phyloP scores from a whole-genome alignment of 2,329 filamentous ascomycete genomes.

The Kalaharituber pfeilii region DNA sequence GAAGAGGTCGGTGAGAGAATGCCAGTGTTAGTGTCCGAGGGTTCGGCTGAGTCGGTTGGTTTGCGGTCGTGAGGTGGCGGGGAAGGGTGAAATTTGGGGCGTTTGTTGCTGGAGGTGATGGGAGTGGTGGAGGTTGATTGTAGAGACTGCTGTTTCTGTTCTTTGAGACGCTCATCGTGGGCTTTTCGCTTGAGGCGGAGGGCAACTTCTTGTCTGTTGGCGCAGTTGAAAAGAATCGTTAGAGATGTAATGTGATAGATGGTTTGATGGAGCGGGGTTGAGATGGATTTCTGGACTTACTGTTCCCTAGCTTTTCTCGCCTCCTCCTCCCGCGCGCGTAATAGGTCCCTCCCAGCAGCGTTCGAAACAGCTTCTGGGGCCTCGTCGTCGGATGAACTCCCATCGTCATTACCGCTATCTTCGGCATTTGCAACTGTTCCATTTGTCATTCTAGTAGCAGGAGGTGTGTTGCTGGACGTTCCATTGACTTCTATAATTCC shows the following conservation, averaged over 20 bases:
- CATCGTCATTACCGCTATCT: slow-evolving; percentile 1
- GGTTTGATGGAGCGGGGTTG: background rate
- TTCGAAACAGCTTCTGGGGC: slow-evolving; percentile 15
- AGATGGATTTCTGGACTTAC: slow-evolving; percentile 5
- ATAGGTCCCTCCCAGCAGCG: slow-evolving; percentile 7
- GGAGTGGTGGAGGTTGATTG: background rate
- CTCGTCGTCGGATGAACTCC: slow-evolving; percentile 13
- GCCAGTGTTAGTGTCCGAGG: background rate
- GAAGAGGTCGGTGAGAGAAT: background rate
- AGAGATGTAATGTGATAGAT: background rate
- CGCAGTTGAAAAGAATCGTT: background rate
- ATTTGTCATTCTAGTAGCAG: too few relatives aligned
- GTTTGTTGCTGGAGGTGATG: background rate
- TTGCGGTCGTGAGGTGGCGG: background rate
- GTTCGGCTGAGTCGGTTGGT: background rate
- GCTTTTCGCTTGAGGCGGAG: slow-evolving; percentile 14
- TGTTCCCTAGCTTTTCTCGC: slow-evolving; percentile 10
- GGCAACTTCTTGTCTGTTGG: slow-evolving; percentile 11
- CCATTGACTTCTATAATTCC: background rate
- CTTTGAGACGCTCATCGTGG: slow-evolving; percentile 12
- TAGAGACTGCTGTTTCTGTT: slow-evolving; percentile 7
- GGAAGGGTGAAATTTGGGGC: background rate
- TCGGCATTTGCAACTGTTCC: background rate
- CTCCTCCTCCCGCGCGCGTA: slow-evolving; percentile 10
- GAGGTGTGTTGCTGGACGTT: too few relatives aligned